phyloP scores from a whole-genome alignment of 805 yeast species.

The Lachancea sp. region DNA sequence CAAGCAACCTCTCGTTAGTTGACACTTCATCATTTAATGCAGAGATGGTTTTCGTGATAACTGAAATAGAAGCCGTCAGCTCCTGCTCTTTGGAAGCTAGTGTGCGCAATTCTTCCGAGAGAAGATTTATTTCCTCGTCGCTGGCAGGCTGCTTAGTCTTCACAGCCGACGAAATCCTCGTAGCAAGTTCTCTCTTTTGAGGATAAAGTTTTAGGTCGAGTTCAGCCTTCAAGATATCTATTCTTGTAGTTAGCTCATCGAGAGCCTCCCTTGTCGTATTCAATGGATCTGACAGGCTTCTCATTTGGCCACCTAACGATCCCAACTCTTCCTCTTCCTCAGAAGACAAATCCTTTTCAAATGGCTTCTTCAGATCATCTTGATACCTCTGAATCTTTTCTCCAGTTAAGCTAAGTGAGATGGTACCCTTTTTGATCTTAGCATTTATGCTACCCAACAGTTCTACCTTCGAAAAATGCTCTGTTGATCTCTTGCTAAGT shows the following conservation, averaged over 20 bases:
- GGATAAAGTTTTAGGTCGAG: constrained; percentile 54
- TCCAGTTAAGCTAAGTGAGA: constrained; percentile 32
- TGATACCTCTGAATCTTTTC: constrained; percentile 40
- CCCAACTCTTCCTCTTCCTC: constrained; percentile 43
- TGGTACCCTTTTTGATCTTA: constrained; percentile 34
- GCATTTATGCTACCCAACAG: constrained; percentile 34
- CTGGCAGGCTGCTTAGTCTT: constrained; percentile 11
- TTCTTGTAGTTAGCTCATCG: constrained; percentile 18
- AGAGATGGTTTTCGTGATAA: constrained; percentile 24
- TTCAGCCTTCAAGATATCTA: constrained; percentile 44
- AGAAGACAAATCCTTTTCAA: constrained; percentile 44
- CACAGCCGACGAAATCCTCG: constrained; percentile 9
- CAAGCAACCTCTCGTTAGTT: constrained; percentile 36
- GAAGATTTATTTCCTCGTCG: constrained; percentile 19
- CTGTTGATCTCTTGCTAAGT: constrained; percentile 37
- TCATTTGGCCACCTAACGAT: constrained; percentile 32
- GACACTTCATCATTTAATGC: constrained; percentile 26
- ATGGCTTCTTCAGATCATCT: constrained; percentile 47
- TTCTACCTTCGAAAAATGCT: constrained; percentile 40
- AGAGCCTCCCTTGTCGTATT: constrained; percentile 29
- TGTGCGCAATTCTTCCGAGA: constrained; percentile 28
- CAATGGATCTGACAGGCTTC: constrained; percentile 41
- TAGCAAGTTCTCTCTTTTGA: constrained; percentile 30
- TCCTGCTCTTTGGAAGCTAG: constrained; percentile 29
- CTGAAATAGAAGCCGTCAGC: constrained; percentile 27